Base-by-base conservation (phyloP, 306 rosid species). In the Cucurbita maxima region DNA sequence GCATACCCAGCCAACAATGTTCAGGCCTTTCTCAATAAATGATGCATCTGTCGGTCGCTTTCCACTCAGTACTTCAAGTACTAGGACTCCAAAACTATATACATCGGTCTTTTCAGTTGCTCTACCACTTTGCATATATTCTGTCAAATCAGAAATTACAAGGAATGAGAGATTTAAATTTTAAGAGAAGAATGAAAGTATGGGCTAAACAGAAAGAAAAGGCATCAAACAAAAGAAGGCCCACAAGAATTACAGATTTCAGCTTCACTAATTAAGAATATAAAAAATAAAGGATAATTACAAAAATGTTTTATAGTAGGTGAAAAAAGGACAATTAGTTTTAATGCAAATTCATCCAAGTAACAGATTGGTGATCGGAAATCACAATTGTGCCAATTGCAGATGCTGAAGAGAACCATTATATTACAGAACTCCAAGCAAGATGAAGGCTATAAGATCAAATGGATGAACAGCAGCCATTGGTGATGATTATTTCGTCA, bases 111-210 rank as follows among this genome's bases (percentile, higher is more conserved):
- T 94, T 84, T 94, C 98, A 75, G 97, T 94, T 76, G 98, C 98
- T 82, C 98, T 94, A 41, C 98, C 98, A 81, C 98, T 94, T 79
- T 90, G 98, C 98, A 94, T 94, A 74, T 94, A 94, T 86, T 90
- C 98, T 94, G 92, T 80, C 82, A 82, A 70, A 72, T 25, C 47
- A 25, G 7, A 74, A 20, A 58, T 14, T 40, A 8, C 56, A 16
- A 16, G 71, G 10, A 44, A 16, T 72, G 37, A 72, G 76, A 72
- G 34, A 37, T 72, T 72, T 15, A 40, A 54, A 34, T 36, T 9
- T 72, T 12, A 34, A 53, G 58, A 72, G 7, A 47, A 40, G 14
- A 18, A 40, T 16, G 11, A 4, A 38, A 40, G 2, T 11, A 38
- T 40, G 50, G 51, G 22, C 51, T 40, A 10, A 30, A 63, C 71